Evolutionary conservation across 2,329 filamentous ascomycete genomes (phyloP), one percentile per base, ranked within the genome.

Genomic region (Myriosclerotinia curreyana): DNA sequence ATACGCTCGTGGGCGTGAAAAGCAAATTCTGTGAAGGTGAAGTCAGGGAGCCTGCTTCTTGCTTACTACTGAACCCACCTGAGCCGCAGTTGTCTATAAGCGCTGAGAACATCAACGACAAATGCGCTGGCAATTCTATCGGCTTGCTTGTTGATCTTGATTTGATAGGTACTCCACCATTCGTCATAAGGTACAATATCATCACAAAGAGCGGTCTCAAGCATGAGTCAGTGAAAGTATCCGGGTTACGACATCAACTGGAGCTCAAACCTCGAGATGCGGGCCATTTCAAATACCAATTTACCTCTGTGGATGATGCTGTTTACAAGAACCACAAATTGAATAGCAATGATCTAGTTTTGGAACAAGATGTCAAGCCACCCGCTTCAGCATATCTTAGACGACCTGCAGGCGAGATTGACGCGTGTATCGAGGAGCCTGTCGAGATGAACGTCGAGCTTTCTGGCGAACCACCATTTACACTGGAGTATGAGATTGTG

Each of bases 301-400:
- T 99, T 77, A 84, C 84, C 68, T 86, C 86, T 49, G 87, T 99
- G 64, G 86, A 87, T 68, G 96, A 99, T 75, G 81, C 83, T 53
- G 88, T 98, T 40, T 99, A 99, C 77, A 83, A 82, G 40, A 82
- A 82, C 1, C 82, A 88, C 59, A 79, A 81, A 34, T 77, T 96
- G 28, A 81, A 81, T 36, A 85, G 88, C 48, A 77, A 83, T 15
- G 81, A 83, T 58, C 83, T 88, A 66, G 77, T 85, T 12, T 78
- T 98, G 49, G 89, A 96, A 76, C 94, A 98, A 76, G 88, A 92
- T 71, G 94, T 99, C 69, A 96, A 96, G 76, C 95, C 95, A 12
- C 91, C 93, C 5, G 94, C 95, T 8, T 91, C 89, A 12, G 94
- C 94, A 31, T 86, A 88, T 66, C 81, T 92, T 63, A 81, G 84